Evolutionary conservation across 1,139 yeast species (phyloP), one percentile per base, ranked within the genome.

Genomic region (Kluyveromyces marxianus): DNA sequence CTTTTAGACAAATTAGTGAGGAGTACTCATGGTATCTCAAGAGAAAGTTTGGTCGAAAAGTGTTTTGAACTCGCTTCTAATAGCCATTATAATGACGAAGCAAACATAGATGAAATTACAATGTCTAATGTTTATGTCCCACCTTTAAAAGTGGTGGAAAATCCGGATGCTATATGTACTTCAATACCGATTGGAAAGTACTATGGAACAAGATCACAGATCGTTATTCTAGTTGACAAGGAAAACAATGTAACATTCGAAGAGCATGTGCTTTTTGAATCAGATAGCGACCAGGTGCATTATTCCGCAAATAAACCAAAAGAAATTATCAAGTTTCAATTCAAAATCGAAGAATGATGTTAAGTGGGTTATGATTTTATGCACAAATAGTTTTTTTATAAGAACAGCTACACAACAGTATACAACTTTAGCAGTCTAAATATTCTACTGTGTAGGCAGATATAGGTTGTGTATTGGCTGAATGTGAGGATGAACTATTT

Each of bases 141-240:
- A 1, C 85, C 89, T 1, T 51, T 69, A 32, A 50, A 53, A 35
- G 63, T 67, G 1, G 48, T 63, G 2, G 56, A 57, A 8, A 44
- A 61, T n/a, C 67, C 70, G 52, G 60, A 55, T 4, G 24, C 26
- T 21, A 59, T 56, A 29, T 68, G 69, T 3, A 60, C 63, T 3
- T 59, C 67, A 7, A 44, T 52, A 10, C 55, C 65, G 2, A 63
- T 64, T 14, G 85, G 86, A 0, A 65, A 68, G 28, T 79, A 71
- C 56, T 92, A 90, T 57, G 97, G 97, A 0, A 92, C 98, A 0
- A 69, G 97, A 45, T 87, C 97, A 0, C 96, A 89, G 59, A 88
- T 96, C 0, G 76, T 89, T 1, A 72, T 90, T 4, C 59, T 88
- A 25, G 72, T 87, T 7, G 76, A 75, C 54, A 72, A 70, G 35